phyloP scores from a whole-genome alignment of 2,329 filamentous ascomycete species.

The Microdochium bolleyi region DNA sequence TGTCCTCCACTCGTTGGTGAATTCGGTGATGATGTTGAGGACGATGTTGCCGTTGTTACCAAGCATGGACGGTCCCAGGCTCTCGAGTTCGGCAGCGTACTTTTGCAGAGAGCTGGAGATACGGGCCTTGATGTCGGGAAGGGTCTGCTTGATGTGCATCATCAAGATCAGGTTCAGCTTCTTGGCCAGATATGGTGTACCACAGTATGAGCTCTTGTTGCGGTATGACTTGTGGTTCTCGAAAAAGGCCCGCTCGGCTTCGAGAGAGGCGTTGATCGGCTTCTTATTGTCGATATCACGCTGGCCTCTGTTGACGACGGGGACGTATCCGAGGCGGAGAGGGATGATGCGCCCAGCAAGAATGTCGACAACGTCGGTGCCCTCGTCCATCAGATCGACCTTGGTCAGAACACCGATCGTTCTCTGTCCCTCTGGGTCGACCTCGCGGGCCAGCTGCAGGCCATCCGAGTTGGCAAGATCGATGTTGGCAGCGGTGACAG shows the following conservation, averaged over 20 bases:
- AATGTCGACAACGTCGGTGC: conserved; percentile 97
- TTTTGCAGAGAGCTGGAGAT: conserved; percentile 93
- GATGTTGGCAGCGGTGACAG: conserved; percentile 92
- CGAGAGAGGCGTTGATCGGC: conserved; percentile 80
- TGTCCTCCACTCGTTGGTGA: conserved; percentile 94
- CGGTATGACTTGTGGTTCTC: conserved; percentile 97
- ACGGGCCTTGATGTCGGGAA: conserved; percentile 95
- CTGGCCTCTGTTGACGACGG: conserved; percentile 95
- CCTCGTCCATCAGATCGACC: conserved; percentile 98
- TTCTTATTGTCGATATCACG: conserved; percentile 98
- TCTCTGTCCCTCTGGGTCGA: conserved; percentile 93
- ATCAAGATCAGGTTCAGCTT: conserved; percentile 98
- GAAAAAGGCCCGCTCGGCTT: conserved; percentile 94
- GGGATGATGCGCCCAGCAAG: conserved; percentile 96
- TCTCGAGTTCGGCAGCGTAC: conserved; percentile 73
- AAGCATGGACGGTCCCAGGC: conserved; percentile 86
- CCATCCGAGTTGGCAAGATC: conserved; percentile 99
- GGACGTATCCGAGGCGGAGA: conserved; percentile 87
- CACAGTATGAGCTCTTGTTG: conserved; percentile 98
- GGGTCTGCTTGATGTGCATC: conserved; percentile 99
- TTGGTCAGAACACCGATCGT: conserved; percentile 98
- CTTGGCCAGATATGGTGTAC: conserved; percentile 90
- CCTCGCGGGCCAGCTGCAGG: conserved; percentile 89
- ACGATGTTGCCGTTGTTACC: conserved; percentile 96
- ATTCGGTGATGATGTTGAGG: conserved; percentile 97